These are phyloP conservation scores for Antitrichia curtipendula DNA, from an alignment of 225 moss, liverwort and hornwort species.

Conservation along the genomic window DNA sequence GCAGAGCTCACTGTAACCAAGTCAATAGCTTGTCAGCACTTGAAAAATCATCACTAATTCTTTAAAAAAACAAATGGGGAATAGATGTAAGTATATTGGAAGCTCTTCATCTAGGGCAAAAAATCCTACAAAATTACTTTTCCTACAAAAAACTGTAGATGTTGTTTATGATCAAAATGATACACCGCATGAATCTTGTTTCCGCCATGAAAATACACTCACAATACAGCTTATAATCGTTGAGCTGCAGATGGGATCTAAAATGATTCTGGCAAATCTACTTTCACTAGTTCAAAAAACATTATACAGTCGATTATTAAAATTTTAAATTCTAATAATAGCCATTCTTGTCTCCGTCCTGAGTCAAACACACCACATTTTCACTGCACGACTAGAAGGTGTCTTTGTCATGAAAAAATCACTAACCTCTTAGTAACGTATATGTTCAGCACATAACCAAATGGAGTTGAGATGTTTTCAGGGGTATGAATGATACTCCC, in stretches of 20 bases:
- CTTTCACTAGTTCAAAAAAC: not conserved
- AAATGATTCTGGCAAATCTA: not conserved
- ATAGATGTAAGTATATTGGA: no score
- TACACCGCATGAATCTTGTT: not conserved
- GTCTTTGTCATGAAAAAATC: not conserved
- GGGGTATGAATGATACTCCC: not conserved
- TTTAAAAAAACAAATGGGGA: not conserved
- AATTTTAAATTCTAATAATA: no score
- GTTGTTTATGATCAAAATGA: not conserved
- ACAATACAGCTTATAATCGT: not conserved
- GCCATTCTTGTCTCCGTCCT: not conserved
- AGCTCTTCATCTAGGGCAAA: not conserved
- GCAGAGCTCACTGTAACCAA: not conserved
- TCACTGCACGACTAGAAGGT: not conserved
- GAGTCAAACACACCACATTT: not conserved
- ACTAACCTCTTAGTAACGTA: not conserved
- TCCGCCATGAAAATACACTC: not conserved
- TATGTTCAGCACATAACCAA: not conserved
- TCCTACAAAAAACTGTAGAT: no score
- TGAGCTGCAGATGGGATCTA: not conserved
- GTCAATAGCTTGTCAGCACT: not conserved
- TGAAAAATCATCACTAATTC: not conserved
- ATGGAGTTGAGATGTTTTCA: not conserved
- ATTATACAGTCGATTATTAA: not conserved
- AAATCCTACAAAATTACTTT: not conserved